Percentiles rank a stretch among this genome's conserved stretches.
phyloP scores from a whole-genome alignment of 805 yeast species.

The Cephaloascus albidus region DNA sequence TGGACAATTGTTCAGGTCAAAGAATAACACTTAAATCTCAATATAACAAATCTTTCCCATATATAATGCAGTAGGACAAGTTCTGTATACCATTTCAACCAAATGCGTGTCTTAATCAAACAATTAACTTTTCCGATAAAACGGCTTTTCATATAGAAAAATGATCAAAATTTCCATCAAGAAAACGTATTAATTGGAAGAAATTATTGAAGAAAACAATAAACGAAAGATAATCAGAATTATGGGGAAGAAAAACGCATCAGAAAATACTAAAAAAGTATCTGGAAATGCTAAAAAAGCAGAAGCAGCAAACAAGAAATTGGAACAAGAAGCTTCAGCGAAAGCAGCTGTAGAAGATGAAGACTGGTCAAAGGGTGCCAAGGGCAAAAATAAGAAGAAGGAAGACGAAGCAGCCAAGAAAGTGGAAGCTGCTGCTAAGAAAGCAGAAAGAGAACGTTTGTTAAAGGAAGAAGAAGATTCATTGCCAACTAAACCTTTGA shows the following conservation, averaged over 20 bases:
- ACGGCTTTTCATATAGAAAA: too few relatives aligned
- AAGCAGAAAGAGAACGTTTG: slow-evolving; percentile 72
- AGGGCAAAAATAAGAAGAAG: slow-evolving; percentile 61
- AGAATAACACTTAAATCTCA: too few relatives aligned
- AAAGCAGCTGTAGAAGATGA: slow-evolving; percentile 47
- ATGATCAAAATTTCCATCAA: too few relatives aligned
- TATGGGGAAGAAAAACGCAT: not conserved
- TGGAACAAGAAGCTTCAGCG: slow-evolving; percentile 36
- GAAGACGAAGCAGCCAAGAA: slow-evolving; percentile 59
- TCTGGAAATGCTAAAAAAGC: slow-evolving; percentile 63
- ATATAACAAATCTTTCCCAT: too few relatives aligned
- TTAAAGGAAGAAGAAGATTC: slow-evolving; percentile 57
- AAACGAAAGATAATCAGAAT: not conserved
- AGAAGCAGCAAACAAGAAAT: slow-evolving; percentile 50
- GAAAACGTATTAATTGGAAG: too few relatives aligned
- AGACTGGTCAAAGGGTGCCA: slow-evolving; percentile 65
- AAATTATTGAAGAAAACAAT: too few relatives aligned
- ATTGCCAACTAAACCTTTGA: slow-evolving; percentile 46
- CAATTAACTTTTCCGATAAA: too few relatives aligned
- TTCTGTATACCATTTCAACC: too few relatives aligned
- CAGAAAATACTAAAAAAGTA: slow-evolving; percentile 12
- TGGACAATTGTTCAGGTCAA: too few relatives aligned
- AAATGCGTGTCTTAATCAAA: too few relatives aligned
- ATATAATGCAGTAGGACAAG: too few relatives aligned
- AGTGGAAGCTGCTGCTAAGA: slow-evolving; percentile 69